phyloP scores from a whole-genome alignment of 1,139 yeast species.

The Protomyces macrosporus region DNA sequence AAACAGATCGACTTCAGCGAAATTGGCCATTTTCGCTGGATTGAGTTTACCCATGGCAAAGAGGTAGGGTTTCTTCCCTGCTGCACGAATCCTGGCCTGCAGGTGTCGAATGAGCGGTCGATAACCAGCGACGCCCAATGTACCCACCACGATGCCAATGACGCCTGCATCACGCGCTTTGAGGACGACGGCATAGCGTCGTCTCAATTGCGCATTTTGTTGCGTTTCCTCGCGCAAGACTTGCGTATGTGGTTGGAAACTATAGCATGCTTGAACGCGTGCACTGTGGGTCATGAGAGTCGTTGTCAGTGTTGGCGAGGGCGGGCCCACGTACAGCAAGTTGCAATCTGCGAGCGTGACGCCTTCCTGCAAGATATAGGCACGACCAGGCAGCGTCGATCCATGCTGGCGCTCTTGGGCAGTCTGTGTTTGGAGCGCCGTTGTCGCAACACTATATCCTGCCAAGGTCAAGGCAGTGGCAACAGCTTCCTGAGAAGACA shows the following conservation, averaged over 20 bases:
- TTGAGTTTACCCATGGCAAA: conserved; percentile 99
- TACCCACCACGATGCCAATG: conserved; percentile 82
- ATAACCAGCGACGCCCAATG: conserved; percentile 52
- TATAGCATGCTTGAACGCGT: conserved; percentile 15
- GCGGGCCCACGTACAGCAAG: conserved; percentile 65
- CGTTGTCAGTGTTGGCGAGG: conserved; percentile 62
- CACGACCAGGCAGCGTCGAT: conserved; percentile 34
- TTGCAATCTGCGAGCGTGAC: conserved; percentile 41
- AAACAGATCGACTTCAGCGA: conserved; percentile 89
- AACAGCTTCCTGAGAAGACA: conserved; percentile 18
- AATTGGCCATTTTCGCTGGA: conserved; percentile 92
- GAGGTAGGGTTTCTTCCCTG: conserved; percentile 85
- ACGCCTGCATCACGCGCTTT: conserved; percentile 88
- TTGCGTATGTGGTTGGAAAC: conserved; percentile 23
- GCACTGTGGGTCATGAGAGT: conserved; percentile 28
- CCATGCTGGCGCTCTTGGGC: conserved; percentile 2
- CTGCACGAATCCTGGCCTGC: conserved; percentile 54
- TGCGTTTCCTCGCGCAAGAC: conserved; percentile 14
- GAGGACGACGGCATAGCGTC: conserved; percentile 79
- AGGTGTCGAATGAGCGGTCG: conserved; percentile 27
- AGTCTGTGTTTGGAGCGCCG: conserved; percentile 30
- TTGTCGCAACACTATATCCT: conserved; percentile 32
- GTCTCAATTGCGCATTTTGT: conserved; percentile 46
- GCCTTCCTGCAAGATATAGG: conserved; percentile 30
- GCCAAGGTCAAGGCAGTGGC: conserved; percentile 10